These are phyloP conservation scores for Pleurostoma richardsiae DNA, from an alignment of 2,329 filamentous ascomycete species.

Conservation along the genomic window DNA sequence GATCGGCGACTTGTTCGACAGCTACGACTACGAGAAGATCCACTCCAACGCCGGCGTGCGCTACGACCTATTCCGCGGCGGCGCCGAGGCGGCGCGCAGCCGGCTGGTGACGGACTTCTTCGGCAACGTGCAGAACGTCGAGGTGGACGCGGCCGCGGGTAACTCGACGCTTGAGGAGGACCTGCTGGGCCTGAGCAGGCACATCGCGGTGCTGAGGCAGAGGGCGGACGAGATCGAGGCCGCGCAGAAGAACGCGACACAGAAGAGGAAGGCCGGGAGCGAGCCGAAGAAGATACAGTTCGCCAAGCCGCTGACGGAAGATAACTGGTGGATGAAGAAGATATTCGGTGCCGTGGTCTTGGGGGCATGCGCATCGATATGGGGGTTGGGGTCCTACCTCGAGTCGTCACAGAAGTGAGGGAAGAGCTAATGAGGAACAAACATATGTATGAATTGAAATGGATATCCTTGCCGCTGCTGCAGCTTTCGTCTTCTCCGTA, in stretches of 20 bases:
- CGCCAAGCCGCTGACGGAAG: slow-evolving; percentile 58
- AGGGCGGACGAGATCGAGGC: slow-evolving; percentile 35
- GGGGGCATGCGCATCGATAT: slow-evolving; percentile 55
- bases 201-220: slow-evolving; percentile 50
- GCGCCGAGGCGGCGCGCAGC: slow-evolving; percentile 69
- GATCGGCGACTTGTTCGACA: slow-evolving; percentile 90
- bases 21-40: slow-evolving; percentile 91
- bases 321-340: slow-evolving; percentile 65
- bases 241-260: slow-evolving; percentile 11
- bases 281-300: slow-evolving; percentile 34
- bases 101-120: slow-evolving; percentile 95
- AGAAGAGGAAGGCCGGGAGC: slow-evolving; percentile 11
- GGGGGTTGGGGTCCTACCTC: slow-evolving; percentile 52
- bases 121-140: slow-evolving; percentile 95
- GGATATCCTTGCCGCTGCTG: too few relatives aligned
- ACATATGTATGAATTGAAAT: not conserved
- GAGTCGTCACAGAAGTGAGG: slow-evolving; percentile 22
- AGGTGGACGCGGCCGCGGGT: slow-evolving; percentile 64
- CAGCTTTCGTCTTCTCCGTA: too few relatives aligned
- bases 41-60: slow-evolving; percentile 87
- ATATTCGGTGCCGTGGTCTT: slow-evolving; percentile 56
- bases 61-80: slow-evolving; percentile 91
- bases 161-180: slow-evolving; percentile 64
- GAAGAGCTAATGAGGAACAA: not conserved
- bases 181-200: slow-evolving; percentile 67